Evolutionary conservation across 768 basidiomycete genomes (phyloP).

Genomic region (Clavulina sp.): DNA sequence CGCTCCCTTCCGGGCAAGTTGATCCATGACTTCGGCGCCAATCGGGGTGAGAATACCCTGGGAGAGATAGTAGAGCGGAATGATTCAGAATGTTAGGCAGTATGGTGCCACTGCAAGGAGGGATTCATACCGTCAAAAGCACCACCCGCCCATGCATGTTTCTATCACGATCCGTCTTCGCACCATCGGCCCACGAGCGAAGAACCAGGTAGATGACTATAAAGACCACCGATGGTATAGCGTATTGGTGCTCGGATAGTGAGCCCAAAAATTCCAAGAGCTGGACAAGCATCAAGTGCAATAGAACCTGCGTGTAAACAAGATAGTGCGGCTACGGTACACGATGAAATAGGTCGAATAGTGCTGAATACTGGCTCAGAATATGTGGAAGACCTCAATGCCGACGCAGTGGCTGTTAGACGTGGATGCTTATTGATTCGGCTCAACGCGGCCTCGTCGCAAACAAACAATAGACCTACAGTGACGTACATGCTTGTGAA

Average conservation of each 20-base stretch:
- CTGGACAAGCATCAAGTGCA: not conserved
- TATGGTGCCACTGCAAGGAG: not conserved
- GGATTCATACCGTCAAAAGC: slow-evolving; percentile 43
- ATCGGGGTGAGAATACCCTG: slow-evolving; percentile 63
- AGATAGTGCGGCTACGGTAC: no score
- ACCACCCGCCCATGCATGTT: slow-evolving; percentile 57
- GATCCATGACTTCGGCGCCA: slow-evolving; percentile 48
- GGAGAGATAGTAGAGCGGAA: not conserved
- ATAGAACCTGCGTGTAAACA: no score
- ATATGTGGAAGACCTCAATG: no score
- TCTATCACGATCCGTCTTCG: slow-evolving; percentile 46
- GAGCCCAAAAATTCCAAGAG: not conserved
- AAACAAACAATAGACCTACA: no score
- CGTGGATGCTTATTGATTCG: no score
- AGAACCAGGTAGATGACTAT: not conserved
- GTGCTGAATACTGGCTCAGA: no score
- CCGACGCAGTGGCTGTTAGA: no score
- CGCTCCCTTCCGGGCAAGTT: slow-evolving; percentile 55
- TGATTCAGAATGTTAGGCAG: not conserved
- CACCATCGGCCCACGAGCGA: slow-evolving; percentile 15
- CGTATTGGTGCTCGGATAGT: not conserved
- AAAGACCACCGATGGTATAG: not conserved
- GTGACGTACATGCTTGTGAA: no score
- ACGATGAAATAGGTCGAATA: no score
- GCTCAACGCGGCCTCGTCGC: no score